phyloP scores from a whole-genome alignment of 140 eudicot genomes.

The Flaveria floridana region DNA sequence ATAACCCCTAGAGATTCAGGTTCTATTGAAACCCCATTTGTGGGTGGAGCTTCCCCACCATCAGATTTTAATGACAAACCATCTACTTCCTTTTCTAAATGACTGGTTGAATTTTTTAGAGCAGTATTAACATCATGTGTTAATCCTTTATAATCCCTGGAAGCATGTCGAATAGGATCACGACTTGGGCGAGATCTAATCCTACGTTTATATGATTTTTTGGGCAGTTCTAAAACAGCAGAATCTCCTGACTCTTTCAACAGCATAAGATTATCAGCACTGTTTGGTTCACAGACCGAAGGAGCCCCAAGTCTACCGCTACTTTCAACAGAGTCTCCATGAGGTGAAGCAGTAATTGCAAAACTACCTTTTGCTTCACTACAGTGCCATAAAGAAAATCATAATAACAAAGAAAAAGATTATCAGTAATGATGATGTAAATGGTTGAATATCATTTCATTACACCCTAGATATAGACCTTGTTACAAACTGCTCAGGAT shows the following conservation, averaged over 20 bases:
- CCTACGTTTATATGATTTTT: conserved; percentile 78
- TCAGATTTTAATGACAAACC: conserved; percentile 29
- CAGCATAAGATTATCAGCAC: conserved; percentile 89
- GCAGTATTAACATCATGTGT: conserved; percentile 28
- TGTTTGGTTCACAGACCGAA: conserved; percentile 64
- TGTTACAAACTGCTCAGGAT: conserved; percentile 59
- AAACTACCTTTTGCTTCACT: conserved; percentile 95
- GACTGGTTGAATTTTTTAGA: conserved; percentile 37
- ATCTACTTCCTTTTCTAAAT: conserved; percentile 46
- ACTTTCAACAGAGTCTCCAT: conserved; percentile 93
- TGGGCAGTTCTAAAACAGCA: conserved; percentile 64
- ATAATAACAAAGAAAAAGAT: neutral
- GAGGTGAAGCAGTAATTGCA: conserved; percentile 75
- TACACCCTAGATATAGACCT: conserved; percentile 44
- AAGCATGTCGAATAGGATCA: conserved; percentile 54
- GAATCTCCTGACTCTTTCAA: conserved; percentile 66
- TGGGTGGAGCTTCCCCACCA: conserved; percentile 33
- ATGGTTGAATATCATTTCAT: neutral
- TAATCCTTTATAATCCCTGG: conserved; percentile 48
- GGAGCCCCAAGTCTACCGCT: conserved; percentile 72
- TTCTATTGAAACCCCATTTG: conserved; percentile 28
- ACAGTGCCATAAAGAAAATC: conserved; percentile 27
- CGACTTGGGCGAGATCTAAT: conserved; percentile 73
- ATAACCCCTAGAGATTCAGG: conserved; percentile 36
- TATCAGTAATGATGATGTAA: conserved; percentile 2